A percentile compares a stretch with the other conserved stretches of the same genome.
phyloP scores from a whole-genome alignment of 441 rosid genomes.

The Theobroma grandiflorum region DNA sequence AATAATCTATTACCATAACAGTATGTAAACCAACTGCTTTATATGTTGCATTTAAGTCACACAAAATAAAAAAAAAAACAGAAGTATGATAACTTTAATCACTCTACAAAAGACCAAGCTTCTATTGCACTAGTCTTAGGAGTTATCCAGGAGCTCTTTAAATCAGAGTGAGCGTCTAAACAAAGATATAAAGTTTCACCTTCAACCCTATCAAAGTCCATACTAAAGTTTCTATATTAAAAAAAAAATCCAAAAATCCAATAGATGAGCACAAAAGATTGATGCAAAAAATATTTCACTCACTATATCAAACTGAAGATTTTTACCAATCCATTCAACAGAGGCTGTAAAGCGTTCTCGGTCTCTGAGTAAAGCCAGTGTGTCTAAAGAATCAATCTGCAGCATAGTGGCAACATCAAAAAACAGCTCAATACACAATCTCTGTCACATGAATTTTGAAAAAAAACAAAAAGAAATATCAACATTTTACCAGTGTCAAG shows the following conservation, averaged over 20 bases:
- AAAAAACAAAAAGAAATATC: not conserved
- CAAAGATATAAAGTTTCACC: not conserved
- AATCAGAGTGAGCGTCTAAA: not conserved
- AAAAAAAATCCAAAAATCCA: conserved; percentile 11
- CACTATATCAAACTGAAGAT: conserved; percentile 97
- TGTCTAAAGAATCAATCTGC: conserved; percentile 96
- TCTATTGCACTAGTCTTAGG: not conserved
- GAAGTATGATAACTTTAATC: not conserved
- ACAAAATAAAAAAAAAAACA: not conserved
- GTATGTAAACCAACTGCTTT: not conserved
- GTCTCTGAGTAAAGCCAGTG: conserved; percentile 90
- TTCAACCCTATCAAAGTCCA: conserved; percentile 1
- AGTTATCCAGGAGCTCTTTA: not conserved
- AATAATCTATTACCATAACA: not conserved
- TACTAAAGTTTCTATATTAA: not conserved
- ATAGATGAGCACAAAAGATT: conserved; percentile 8
- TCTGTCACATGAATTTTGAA: not conserved
- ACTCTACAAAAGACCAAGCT: conserved; percentile 4
- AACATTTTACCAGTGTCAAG: conserved; percentile 72
- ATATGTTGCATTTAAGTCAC: not conserved
- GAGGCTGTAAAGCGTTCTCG: conserved; percentile 75
- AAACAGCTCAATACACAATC: conserved; percentile 26
- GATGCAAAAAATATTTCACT: conserved; percentile 52
- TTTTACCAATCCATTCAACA: conserved; percentile 98
- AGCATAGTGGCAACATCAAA: conserved; percentile 14